Evolutionary conservation across 352 stramenopile genomes (phyloP), one percentile per base, ranked within the genome.

Genomic region (Aphanomyces cochlioides): DNA sequence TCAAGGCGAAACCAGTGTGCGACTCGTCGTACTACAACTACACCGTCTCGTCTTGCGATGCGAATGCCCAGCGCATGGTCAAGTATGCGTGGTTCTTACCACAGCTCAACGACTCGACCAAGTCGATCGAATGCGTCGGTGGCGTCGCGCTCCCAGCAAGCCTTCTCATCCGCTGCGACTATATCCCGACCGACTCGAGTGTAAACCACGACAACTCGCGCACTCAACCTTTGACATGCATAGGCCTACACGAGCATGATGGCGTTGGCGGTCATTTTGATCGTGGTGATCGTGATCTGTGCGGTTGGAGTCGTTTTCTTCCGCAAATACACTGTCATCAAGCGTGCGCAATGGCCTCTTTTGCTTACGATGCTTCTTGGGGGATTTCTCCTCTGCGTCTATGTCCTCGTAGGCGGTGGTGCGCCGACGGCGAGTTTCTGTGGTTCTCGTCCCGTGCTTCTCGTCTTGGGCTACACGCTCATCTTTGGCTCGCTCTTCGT

Each of bases 11-110:
- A 37, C 77, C 78, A 0, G 5, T 47, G 4, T 89, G 78, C 38
- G 79, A 89, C 53, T 37, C 63, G 4, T 75, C 19, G 1, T 87
- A 83, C 59, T 87, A 79, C 65, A 73, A 66, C 7, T 87, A 82
- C 60, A 71, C 38, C n/a, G 73, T 82, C 0, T 79, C 72, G 5
- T 63, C 67, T 0, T 87, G 81, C 40, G 73, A 78, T 38, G 66
- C 72, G 0, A 43, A 59, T 6, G 72, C 78, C 3, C 59, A 66
- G 38, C 79, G 81, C 7, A 69, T 40, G 0, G 74, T 84, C n/a
- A 28, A 60, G 3, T 85, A 77, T 66, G 73, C 54, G 34, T 89
- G 81, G 81, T 63, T 80, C 12, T 39, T 84, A 0, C 1, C 87
- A 77, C 60, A 76, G 72, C 47, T 76, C n/a, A 56, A 50, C 21